phyloP scores from a whole-genome alignment of 2,329 filamentous ascomycete genomes.

The Arthroderma sp. region DNA sequence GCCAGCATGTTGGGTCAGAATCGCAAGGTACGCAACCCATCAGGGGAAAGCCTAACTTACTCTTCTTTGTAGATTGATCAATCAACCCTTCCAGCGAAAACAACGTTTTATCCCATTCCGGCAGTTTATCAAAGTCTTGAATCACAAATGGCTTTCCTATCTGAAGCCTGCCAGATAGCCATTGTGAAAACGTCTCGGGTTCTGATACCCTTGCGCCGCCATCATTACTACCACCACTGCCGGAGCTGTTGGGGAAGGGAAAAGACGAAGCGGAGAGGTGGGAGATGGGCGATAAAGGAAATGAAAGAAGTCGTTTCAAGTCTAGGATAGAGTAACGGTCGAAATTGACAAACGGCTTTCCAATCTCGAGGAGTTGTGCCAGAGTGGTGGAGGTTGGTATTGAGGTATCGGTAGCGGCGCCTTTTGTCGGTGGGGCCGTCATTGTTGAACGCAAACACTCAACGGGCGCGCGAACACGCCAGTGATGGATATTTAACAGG shows the following conservation, averaged over 20 bases:
- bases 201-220: not conserved
- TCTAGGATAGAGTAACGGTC: constrained; percentile 19
- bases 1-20: not conserved
- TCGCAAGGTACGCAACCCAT: not conserved
- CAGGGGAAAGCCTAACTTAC: constrained; percentile 9
- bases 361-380: constrained; percentile 15
- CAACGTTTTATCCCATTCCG: constrained; percentile 15
- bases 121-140: constrained; percentile 20
- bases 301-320: constrained; percentile 7
- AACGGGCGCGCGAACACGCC: not conserved
- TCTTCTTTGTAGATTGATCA: constrained; percentile 21
- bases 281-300: not conserved
- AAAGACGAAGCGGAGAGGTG: not conserved
- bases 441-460: not conserved
- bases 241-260: not conserved
- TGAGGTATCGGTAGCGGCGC: not conserved
- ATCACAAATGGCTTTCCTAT: constrained; percentile 23
- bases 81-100: constrained; percentile 21
- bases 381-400: constrained; percentile 2
- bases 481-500: not conserved
- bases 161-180: constrained; percentile 19
- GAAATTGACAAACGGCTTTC: constrained; percentile 19
- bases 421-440: constrained; percentile 2
- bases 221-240: no score
- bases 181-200: constrained; percentile 11